Base-by-base conservation (phyloP, 306 rosid genomes). In the Sindora glabra region DNA sequence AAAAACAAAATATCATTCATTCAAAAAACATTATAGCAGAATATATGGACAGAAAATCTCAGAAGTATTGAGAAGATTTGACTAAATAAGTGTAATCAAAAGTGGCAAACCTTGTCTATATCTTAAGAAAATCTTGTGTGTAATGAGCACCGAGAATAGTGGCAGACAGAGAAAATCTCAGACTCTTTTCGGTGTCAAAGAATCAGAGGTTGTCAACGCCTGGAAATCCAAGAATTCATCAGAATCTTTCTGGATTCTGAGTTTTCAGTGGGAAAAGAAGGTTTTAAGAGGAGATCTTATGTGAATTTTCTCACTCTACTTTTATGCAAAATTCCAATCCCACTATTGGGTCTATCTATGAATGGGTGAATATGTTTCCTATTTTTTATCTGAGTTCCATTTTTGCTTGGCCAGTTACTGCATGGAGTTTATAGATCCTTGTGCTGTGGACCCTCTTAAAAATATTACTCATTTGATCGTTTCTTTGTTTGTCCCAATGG, bases 221-320 rank as follows among this genome's bases (percentile, higher is more conserved):
- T 30, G 24, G 74, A 74, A 74, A 44, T 45, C 63, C 42, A 74
- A 62, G 74, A 40, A 15, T n/a, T 59, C 48, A 41, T 65, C 52
- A 22, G 12, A 51, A 32, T 48, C 48, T 57, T 56, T 40, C 38
- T 59, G 56, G 30, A 10, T 14, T 3, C 25, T 17, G 59, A 48
- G 47, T 33, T 62, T 5, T 8, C 18, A 2, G 2, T 6, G 13
- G n/a, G 22, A 13, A 7, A 37, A 48, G 13, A 40, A 19, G 34
- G 1, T 36, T 38, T 15, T 21, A 2, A 8, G 44, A n/a, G n/a
- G n/a, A n/a, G 22, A 40, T 40, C 10, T 40, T 14, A 7, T 1
- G 47, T 40, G 47, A 40, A 39, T 5, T 5, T 39, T 12, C 17
- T 36, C 34, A 22, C 44, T 36, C 8, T 2, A 17, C 1, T 2